Evolutionary conservation across 208 protist genomes (phyloP).

Genomic region (Trypanosoma avium): DNA sequence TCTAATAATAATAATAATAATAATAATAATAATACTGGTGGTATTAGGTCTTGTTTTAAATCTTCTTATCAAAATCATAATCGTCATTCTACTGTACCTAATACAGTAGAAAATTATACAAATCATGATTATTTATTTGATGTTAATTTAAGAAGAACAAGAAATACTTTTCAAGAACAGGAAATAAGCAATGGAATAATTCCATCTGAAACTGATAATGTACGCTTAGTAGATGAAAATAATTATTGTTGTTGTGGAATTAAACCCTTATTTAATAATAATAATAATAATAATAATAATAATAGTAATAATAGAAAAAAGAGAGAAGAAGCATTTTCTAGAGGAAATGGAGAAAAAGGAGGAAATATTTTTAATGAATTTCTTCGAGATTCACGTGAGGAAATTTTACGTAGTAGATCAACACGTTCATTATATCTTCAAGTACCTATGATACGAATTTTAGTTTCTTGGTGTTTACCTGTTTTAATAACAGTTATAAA

Average conservation of each 20-base stretch:
- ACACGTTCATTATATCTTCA: slow-evolving; percentile 21
- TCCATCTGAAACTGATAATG: neutral
- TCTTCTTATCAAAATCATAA: too few species aligned
- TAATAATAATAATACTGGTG: too few species aligned
- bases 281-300: neutral
- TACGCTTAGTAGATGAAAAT: slow-evolving; percentile 4
- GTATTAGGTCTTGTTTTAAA: too few species aligned
- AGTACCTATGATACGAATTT: slow-evolving; percentile 18
- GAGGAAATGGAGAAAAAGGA: neutral
- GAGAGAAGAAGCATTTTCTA: neutral
- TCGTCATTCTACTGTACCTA: too few species aligned
- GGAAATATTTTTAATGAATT: neutral
- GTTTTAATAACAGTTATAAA: slow-evolving; percentile 47
- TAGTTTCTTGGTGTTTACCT: slow-evolving; percentile 51
- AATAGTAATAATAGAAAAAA: neutral
- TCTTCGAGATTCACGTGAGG: slow-evolving; percentile 7
- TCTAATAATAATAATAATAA: too few species aligned
- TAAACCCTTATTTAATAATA: neutral
- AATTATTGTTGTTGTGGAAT: neutral
- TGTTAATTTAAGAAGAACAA: neutral
- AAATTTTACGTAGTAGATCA: slow-evolving; percentile 6
- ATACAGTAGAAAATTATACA: too few species aligned
- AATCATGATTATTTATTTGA: too few species aligned
- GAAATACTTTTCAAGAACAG: neutral
- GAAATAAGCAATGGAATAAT: neutral